Percentiles rank a stretch among this genome's conserved stretches.
Evolutionary conservation across 306 rosid genomes (phyloP).

Genomic region (Acacia acuminata): DNA sequence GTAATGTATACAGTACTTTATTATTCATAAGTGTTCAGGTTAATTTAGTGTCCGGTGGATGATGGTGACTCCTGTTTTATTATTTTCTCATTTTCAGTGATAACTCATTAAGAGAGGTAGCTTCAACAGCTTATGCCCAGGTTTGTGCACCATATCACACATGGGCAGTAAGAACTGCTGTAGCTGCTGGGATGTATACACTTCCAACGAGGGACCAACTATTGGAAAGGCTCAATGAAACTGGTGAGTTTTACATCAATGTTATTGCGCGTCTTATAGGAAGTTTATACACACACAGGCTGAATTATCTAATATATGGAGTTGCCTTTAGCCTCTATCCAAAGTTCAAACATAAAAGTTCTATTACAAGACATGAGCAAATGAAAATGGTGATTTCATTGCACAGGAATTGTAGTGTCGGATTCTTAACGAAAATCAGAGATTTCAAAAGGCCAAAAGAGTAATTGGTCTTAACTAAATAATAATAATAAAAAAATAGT

Average conservation of each 20-base stretch:
- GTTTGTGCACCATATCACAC: conserved; percentile 91
- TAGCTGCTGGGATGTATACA: conserved; percentile 91
- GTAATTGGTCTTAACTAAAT: too few relatives aligned
- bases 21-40: not conserved
- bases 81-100: conserved; percentile 51
- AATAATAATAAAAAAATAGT: too few relatives aligned
- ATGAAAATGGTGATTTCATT: not conserved
- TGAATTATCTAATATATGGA: conserved; percentile 2
- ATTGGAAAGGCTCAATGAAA: conserved; percentile 70
- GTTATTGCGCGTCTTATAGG: not conserved
- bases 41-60: not conserved
- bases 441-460: not conserved
- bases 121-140: conserved; percentile 78
- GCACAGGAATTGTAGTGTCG: too few relatives aligned
- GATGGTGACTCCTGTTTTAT: conserved; percentile 11
- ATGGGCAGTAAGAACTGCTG: conserved; percentile 92
- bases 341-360: not conserved
- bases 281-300: not conserved
- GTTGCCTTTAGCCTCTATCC: not conserved
- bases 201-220: conserved; percentile 93
- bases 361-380: not conserved
- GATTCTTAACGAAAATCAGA: too few relatives aligned
- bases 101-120: conserved; percentile 62
- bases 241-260: conserved; percentile 46
- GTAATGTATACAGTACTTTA: conserved; percentile 1